Conservation (phyloP, 495 filamentous ascomycete genomes). For the Penicillium lagena region DNA sequence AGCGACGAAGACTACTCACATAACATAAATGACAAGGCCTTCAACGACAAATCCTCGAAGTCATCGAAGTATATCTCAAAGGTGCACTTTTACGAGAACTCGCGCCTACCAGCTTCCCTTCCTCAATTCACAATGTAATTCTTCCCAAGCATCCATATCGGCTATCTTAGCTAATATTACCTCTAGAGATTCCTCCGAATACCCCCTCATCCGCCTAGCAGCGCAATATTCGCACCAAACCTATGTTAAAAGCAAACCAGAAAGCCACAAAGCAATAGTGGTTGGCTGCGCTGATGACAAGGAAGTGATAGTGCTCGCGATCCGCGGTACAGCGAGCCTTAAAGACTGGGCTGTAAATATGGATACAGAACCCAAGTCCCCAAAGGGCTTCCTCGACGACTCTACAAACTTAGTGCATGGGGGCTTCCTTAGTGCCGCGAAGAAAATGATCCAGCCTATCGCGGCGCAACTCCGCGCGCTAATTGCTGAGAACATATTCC, state of each 20-base stretch:
- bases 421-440: conserved; percentile 68
- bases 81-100: conserved; percentile 72
- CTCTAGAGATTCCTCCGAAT: conserved; percentile 58
- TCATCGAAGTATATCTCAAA: no score
- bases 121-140: conserved; percentile 59
- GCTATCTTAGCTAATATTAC: conserved; percentile 15
- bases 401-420: conserved; percentile 67
- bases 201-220: conserved; percentile 65
- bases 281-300: conserved; percentile 72
- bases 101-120: conserved; percentile 59
- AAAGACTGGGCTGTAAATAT: conserved; percentile 83
- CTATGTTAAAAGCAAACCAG: conserved; percentile 55
- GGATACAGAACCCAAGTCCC: conserved; percentile 53
- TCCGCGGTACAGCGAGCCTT: conserved; percentile 70
- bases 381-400: conserved; percentile 67
- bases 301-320: conserved; percentile 72
- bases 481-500: conserved; percentile 59
- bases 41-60: no score
- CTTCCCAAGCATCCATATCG: neutral
- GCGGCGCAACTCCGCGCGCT: conserved; percentile 60
- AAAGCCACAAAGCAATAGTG: conserved; percentile 70
- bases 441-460: conserved; percentile 66
- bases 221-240: conserved; percentile 68
- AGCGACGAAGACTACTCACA: no score
- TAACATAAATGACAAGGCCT: no score